These are phyloP conservation scores for Zymoseptoria brevis DNA, from an alignment of 2,329 filamentous ascomycete species.

Conservation along the genomic window DNA sequence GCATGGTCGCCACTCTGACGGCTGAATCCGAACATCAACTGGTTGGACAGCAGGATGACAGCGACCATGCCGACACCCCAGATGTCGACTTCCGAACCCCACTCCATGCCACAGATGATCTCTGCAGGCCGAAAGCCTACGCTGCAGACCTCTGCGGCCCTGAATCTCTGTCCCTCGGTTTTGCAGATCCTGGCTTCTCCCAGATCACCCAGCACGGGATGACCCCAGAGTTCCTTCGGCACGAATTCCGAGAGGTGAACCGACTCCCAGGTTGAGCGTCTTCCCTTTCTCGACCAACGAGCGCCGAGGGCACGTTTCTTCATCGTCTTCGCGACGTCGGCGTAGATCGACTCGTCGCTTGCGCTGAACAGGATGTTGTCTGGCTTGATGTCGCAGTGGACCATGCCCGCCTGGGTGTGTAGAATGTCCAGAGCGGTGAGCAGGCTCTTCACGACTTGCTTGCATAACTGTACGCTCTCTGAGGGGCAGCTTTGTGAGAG, in stretches of 20 bases:
- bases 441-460: neutral
- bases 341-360: neutral
- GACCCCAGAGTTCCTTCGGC: neutral
- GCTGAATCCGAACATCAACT: neutral
- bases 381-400: neutral
- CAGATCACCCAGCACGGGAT: neutral
- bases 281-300: neutral
- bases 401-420: neutral
- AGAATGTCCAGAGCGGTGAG: neutral
- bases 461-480: neutral
- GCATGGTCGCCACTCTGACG: neutral
- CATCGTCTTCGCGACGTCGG: neutral
- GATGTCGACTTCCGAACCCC: neutral
- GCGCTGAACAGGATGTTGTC: neutral
- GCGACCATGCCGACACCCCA: neutral
- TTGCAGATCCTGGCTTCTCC: neutral
- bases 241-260: neutral
- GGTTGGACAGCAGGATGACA: neutral
- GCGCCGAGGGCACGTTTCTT: neutral
- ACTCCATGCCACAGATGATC: neutral
- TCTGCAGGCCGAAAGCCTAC: neutral
- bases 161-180: neutral
- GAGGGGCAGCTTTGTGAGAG: neutral
- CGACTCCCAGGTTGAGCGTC: neutral
- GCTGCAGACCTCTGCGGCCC: neutral